Evolutionary conservation across 2,329 filamentous ascomycete species (phyloP), one percentile per base, ranked within the genome.

Genomic region (Arthrobotrys musiformis): DNA sequence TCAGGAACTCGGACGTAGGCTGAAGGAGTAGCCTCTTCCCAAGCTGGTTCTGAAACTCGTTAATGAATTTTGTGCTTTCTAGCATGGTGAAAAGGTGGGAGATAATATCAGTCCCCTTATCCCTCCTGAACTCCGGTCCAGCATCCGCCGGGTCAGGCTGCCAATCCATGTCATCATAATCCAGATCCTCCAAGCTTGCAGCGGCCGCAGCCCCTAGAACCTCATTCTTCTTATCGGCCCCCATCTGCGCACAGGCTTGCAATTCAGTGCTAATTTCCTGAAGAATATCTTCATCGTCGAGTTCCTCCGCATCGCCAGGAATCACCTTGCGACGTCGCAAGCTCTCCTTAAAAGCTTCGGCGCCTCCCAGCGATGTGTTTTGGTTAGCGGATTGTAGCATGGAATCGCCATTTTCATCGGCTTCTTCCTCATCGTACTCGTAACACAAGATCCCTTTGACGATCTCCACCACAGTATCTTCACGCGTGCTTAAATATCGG

Each of bases 91-190:
- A 92, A 48, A 99, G 86, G 63, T 93, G 97, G 63, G 93, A 93
- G 70, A 98, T 93, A 11, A 98, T 91, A 83, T 99, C 95, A 79
- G 94, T 92, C 48, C 90, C 92, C 82, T 92, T 96, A 9, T 93
- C 92, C 73, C 93, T 91, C 81, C 92, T 93, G 85, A 97, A 97
- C 82, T 97, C 93, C 56, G 93, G 91, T 8, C 93, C 93, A 0
- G 95, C 95, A 82, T 99, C 95, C 42, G 96, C 90, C 0, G 95
- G 95, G 81, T 97, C 92, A 0, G 95, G 95, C 37, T 93, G 87
- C 95, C 95, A 99, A 7, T 90, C 89, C 90, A 97, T 92, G 83
- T 99, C 94, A 81, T 93, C 88, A 91, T 92, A 98, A 83, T 96
- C 92, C 15, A 95, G 86, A 63, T 93, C 92, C 70, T 91, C 90